Conservation (phyloP, 176 grass and related monocot genomes). For the Canna indica region DNA sequence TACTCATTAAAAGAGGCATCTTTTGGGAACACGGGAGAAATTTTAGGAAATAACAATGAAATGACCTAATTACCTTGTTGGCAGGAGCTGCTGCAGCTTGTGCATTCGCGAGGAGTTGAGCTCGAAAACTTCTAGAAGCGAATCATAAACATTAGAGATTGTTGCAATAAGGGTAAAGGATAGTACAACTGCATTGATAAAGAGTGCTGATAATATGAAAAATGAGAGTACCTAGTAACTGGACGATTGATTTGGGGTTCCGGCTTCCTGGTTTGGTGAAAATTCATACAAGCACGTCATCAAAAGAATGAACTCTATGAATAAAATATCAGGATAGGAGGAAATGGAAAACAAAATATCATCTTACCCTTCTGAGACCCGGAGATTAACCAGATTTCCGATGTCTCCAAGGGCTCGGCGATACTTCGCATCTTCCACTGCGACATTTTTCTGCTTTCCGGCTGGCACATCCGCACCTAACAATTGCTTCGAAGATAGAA, state of each 20-base stretch:
- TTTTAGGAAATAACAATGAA: background rate
- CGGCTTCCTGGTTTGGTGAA: background rate
- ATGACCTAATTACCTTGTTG: constrained; percentile 34
- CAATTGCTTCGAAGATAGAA: background rate
- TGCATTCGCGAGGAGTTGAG: constrained; percentile 21
- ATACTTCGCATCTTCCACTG: constrained; percentile 12
- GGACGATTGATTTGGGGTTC: constrained; percentile 15
- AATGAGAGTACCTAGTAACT: background rate
- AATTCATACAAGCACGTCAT: background rate
- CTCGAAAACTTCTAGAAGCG: constrained; percentile 9
- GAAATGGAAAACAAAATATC: background rate
- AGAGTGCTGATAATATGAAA: background rate
- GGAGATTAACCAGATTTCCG: constrained; percentile 5
- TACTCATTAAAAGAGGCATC: background rate
- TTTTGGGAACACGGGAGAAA: background rate
- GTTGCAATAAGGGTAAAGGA: background rate
- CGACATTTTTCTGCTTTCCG: constrained; percentile 7
- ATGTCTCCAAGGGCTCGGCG: constrained; percentile 20
- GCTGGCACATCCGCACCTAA: constrained; percentile 1
- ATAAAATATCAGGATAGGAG: background rate
- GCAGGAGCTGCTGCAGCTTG: background rate
- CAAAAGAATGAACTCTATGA: background rate
- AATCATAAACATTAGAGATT: background rate
- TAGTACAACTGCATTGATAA: background rate
- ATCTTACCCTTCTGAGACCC: constrained; percentile 12